These are phyloP conservation scores for Candolleomyces eurysporus DNA, from an alignment of 768 basidiomycete species.

Conservation along the genomic window DNA sequence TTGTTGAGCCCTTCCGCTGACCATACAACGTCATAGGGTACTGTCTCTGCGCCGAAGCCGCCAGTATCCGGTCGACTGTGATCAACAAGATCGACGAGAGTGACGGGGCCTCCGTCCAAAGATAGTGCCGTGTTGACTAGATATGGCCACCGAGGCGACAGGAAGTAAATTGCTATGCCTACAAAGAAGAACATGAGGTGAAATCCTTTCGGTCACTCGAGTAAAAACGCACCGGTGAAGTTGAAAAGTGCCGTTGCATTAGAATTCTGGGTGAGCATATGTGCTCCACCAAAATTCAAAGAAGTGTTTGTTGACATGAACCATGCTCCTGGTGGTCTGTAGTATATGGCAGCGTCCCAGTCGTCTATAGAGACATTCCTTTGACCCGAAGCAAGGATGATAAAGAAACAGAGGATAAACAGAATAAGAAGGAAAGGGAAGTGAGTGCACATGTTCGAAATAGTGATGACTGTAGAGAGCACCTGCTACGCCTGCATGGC, in stretches of 20 bases:
- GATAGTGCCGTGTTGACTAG: constrained; percentile 37
- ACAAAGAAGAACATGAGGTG: not conserved
- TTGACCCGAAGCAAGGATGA: constrained; percentile 13
- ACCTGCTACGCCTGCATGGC: not conserved
- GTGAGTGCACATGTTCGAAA: not conserved
- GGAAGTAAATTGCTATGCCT: constrained; percentile 38
- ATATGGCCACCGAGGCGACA: constrained; percentile 42
- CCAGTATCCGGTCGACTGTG: constrained; percentile 25
- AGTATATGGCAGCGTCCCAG: constrained; percentile 27
- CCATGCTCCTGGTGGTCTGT: constrained; percentile 32
- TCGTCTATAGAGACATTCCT: constrained; percentile 35
- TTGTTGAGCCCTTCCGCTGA: constrained; percentile 29
- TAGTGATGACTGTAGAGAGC: not conserved
- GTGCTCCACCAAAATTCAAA: constrained; percentile 32
- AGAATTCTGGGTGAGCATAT: constrained; percentile 29
- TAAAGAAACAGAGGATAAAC: constrained; percentile 9
- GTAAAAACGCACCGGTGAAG: constrained; percentile 34
- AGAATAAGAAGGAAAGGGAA: constrained; percentile 7
- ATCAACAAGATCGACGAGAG: constrained; percentile 39
- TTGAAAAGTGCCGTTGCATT: constrained; percentile 38
- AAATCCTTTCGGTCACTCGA: not conserved
- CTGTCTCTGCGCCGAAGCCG: constrained; percentile 35
- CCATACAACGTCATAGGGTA: constrained; percentile 37
- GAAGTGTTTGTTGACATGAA: constrained; percentile 22
- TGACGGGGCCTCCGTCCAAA: constrained; percentile 31